Conservation (phyloP, 2,329 filamentous ascomycete species). For the Cytospora chrysosperma region DNA sequence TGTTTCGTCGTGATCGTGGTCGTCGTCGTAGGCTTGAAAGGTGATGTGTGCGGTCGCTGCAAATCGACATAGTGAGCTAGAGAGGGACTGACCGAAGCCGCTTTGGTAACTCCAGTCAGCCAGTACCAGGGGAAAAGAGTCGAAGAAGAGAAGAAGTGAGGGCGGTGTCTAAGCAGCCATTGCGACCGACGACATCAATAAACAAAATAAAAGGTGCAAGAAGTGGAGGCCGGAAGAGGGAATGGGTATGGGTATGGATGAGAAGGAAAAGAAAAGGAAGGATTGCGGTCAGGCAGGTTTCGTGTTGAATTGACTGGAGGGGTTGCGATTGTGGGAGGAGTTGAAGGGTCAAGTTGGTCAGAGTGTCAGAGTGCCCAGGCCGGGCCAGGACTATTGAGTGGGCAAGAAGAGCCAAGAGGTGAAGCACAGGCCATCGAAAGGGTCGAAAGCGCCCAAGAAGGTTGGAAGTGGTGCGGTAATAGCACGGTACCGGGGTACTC, state of each 20-base stretch:
- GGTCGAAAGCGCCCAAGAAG: conserved; percentile 11
- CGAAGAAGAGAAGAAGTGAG: neutral
- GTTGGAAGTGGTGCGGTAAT: conserved; percentile 5
- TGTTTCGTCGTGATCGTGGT: conserved; percentile 21
- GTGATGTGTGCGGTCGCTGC: conserved; percentile 13
- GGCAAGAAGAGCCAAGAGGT: conserved; percentile 12
- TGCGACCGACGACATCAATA: conserved; percentile 9
- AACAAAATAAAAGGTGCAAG: neutral
- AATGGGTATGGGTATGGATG: too few species aligned
- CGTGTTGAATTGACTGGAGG: conserved; percentile 2
- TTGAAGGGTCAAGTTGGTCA: neutral
- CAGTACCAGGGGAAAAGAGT: conserved; percentile 3
- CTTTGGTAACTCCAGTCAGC: neutral
- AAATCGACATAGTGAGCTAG: conserved; percentile 25
- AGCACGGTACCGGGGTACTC: neutral
- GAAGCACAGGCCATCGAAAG: conserved; percentile 10
- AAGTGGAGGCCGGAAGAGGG: neutral
- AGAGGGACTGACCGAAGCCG: conserved; percentile 17
- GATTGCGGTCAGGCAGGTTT: conserved; percentile 1
- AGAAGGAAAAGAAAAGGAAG: conserved; percentile 7
- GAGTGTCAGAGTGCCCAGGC: neutral
- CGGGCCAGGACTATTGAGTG: neutral
- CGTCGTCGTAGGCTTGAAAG: conserved; percentile 13
- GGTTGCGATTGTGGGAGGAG: neutral
- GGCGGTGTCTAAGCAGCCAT: conserved; percentile 14